phyloP scores from a whole-genome alignment of 139 green algal species.

The Chlamydomonas incerta region DNA sequence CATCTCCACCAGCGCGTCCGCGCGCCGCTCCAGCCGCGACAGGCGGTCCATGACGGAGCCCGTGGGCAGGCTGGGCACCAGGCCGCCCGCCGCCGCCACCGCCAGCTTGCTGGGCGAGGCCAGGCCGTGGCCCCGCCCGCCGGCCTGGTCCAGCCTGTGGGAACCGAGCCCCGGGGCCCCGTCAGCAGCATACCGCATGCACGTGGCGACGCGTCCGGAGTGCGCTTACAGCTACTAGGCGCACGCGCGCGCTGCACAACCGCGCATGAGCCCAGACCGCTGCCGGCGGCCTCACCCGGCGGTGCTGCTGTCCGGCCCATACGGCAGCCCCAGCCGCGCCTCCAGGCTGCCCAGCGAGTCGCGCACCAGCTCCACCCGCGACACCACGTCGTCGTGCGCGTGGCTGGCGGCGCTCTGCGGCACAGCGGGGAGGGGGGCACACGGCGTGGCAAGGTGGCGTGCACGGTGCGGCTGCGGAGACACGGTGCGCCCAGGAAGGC shows the following conservation, averaged over 20 bases:
- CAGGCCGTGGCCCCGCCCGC: not conserved
- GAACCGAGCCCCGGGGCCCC: too few relatives aligned
- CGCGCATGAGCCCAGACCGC: too few relatives aligned
- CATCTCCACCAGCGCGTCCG: constrained; percentile 38
- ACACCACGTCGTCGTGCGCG: constrained; percentile 23
- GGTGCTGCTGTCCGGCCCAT: not conserved
- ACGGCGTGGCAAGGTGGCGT: too few relatives aligned
- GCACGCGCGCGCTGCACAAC: too few relatives aligned
- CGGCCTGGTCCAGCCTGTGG: constrained; percentile 28
- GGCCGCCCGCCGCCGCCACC: not conserved
- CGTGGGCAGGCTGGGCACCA: constrained; percentile 18
- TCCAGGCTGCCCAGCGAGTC: constrained; percentile 42
- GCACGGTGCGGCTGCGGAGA: too few relatives aligned
- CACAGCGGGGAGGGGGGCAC: too few relatives aligned
- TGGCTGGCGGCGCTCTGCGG: constrained; percentile 21
- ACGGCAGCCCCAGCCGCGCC: constrained; percentile 27
- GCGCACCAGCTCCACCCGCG: constrained; percentile 39
- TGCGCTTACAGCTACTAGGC: too few relatives aligned
- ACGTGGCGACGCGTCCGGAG: too few relatives aligned
- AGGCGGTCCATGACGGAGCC: constrained; percentile 32
- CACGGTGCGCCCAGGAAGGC: too few relatives aligned
- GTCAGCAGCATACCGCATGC: too few relatives aligned
- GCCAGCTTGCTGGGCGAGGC: constrained; percentile 25
- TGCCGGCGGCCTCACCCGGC: constrained; percentile 1
- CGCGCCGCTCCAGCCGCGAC: constrained; percentile 50